phyloP scores from a whole-genome alignment of 2,329 filamentous ascomycete species.

The Fusarium goolgardi region DNA sequence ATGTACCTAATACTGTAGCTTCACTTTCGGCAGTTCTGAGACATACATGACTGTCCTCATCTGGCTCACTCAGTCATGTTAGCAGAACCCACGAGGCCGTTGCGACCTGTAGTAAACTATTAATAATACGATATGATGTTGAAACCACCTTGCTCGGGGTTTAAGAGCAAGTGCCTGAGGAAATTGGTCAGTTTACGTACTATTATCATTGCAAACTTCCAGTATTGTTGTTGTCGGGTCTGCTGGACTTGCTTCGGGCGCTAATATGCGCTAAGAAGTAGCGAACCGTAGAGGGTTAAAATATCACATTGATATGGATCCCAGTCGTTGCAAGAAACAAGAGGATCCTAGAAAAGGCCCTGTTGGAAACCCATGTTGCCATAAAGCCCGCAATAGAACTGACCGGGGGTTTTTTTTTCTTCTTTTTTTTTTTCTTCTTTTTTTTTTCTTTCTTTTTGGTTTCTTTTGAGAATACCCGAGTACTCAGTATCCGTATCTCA shows the following conservation, averaged over 20 bases:
- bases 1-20: neutral
- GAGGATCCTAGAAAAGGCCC: neutral
- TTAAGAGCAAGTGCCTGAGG: neutral
- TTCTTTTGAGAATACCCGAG: neutral
- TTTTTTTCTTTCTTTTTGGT: too few relatives aligned
- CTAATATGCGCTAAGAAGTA: constrained; percentile 9
- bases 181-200: constrained; percentile 25
- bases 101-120: neutral
- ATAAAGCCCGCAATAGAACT: neutral
- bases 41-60: neutral
- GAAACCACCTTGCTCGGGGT: constrained; percentile 1
- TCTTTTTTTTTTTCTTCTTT: too few relatives aligned
- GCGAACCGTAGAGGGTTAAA: neutral
- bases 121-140: constrained; percentile 19
- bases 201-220: neutral
- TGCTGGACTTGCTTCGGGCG: constrained; percentile 1
- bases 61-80: constrained; percentile 2
- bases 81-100: neutral
- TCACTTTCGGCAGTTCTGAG: constrained; percentile 2
- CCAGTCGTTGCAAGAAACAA: neutral
- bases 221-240: constrained; percentile 4
- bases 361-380: too few relatives aligned
- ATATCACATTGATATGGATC: neutral
- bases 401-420: too few relatives aligned
- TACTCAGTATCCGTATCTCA: too few relatives aligned